Evolutionary conservation across 2,329 filamentous ascomycete species (phyloP).

Genomic region (Tolypocladium pustulatum): DNA sequence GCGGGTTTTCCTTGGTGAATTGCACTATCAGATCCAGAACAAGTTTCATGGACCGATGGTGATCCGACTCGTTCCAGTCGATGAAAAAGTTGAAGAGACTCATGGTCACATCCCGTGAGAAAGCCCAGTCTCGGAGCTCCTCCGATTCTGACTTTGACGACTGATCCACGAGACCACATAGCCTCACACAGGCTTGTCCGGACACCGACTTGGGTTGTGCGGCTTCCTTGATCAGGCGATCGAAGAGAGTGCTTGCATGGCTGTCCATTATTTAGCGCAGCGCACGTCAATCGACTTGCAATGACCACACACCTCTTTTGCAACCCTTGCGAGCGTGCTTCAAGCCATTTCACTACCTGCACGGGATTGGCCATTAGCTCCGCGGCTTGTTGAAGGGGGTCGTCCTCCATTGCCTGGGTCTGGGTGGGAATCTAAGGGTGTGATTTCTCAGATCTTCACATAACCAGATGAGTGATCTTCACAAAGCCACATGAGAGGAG

Average conservation of each 20-base stretch:
- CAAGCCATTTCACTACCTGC: conserved; percentile 30
- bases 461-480: too few species aligned
- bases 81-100: conserved; percentile 52
- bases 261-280: conserved; percentile 4
- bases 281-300: background rate
- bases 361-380: conserved; percentile 24
- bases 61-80: conserved; percentile 57
- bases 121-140: conserved; percentile 37
- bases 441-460: background rate
- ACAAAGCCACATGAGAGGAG: too few species aligned
- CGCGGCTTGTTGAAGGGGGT: conserved; percentile 14
- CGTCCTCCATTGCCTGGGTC: conserved; percentile 9
- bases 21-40: conserved; percentile 47
- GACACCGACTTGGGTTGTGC: conserved; percentile 44
- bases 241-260: conserved; percentile 31
- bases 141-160: conserved; percentile 38
- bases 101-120: conserved; percentile 34
- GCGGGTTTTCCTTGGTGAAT: conserved; percentile 39
- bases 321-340: conserved; percentile 21
- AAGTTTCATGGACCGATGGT: conserved; percentile 52
- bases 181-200: conserved; percentile 44
- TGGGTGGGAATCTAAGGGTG: background rate
- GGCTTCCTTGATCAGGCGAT: conserved; percentile 35
- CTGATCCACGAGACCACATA: conserved; percentile 53
- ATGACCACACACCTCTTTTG: conserved; percentile 24